A percentile compares a stretch with the other conserved stretches of the same genome.
Conservation (phyloP, 1,284 basidiomycete species). For the Fomitiporia mediterranea region DNA sequence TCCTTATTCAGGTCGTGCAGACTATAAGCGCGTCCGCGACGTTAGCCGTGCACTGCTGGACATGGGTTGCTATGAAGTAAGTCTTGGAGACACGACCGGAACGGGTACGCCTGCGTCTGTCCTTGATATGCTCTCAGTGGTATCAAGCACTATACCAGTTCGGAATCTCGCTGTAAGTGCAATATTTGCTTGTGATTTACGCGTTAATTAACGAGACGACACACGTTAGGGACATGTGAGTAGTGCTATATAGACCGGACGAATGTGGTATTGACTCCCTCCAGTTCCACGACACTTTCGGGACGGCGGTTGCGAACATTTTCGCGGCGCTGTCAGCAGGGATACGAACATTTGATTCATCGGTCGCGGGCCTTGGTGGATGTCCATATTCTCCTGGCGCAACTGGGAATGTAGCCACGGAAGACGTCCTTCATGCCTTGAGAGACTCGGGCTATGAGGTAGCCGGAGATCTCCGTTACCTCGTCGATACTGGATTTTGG, state of each 20-base stretch:
- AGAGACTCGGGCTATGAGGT: conserved; percentile 65
- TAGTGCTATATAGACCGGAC: conserved; percentile 22
- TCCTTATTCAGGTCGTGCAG: conserved; percentile 81
- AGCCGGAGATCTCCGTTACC: conserved; percentile 51
- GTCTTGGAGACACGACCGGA: conserved; percentile 90
- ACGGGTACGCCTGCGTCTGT: conserved; percentile 75
- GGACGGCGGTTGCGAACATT: conserved; percentile 74
- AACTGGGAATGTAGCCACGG: conserved; percentile 90
- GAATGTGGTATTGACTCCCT: conserved; percentile 7
- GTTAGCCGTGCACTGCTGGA: conserved; percentile 70
- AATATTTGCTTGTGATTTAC: conserved; percentile 8
- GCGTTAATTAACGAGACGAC: not conserved
- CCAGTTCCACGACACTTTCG: conserved; percentile 93
- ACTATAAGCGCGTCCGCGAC: conserved; percentile 60
- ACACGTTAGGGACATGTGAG: conserved; percentile 54
- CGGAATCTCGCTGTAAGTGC: conserved; percentile 64
- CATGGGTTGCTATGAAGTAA: conserved; percentile 95
- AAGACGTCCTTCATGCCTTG: conserved; percentile 85
- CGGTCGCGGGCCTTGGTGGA: conserved; percentile 86
- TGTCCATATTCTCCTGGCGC: conserved; percentile 96
- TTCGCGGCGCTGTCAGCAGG: conserved; percentile 59
- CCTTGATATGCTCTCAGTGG: conserved; percentile 62
- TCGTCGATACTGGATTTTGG: conserved; percentile 80
- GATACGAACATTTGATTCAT: conserved; percentile 66
- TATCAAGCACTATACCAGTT: conserved; percentile 58